Conservation (phyloP, 1,284 basidiomycete species). For the Butyriboletus regius region DNA sequence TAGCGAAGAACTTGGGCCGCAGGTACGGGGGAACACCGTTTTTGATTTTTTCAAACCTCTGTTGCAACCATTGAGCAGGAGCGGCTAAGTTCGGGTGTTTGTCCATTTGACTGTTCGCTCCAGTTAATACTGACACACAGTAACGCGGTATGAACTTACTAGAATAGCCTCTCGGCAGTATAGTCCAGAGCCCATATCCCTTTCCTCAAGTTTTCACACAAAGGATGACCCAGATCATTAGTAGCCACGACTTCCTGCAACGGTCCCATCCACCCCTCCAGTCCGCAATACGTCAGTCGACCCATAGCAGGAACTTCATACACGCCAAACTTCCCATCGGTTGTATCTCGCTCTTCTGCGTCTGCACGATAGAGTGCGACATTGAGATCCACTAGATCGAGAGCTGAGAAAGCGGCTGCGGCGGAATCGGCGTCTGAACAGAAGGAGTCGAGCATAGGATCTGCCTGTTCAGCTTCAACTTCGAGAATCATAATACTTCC, state of each 20-base stretch:
- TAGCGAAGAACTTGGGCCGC: conserved; percentile 87
- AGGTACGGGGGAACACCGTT: conserved; percentile 71
- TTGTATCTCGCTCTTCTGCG: conserved; percentile 84
- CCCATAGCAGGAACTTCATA: conserved; percentile 75
- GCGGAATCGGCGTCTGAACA: conserved; percentile 63
- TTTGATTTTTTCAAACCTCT: conserved; percentile 76
- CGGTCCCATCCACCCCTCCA: conserved; percentile 93
- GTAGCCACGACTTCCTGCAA: conserved; percentile 72
- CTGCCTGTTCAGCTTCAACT: conserved; percentile 68
- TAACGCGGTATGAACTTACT: conserved; percentile 45
- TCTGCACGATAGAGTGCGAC: conserved; percentile 76
- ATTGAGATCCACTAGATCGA: conserved; percentile 85
- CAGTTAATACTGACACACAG: neutral
- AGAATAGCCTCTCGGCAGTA: conserved; percentile 60
- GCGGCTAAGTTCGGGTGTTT: conserved; percentile 60
- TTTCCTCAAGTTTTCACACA: conserved; percentile 78
- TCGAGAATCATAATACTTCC: conserved; percentile 87
- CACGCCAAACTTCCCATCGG: conserved; percentile 60
- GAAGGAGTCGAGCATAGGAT: conserved; percentile 60
- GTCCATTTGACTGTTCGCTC: conserved; percentile 52
- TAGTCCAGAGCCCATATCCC: conserved; percentile 90
- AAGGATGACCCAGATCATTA: conserved; percentile 86
- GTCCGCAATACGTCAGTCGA: conserved; percentile 76
- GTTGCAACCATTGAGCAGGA: conserved; percentile 75
- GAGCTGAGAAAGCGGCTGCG: conserved; percentile 61